Evolutionary conservation across 257 asterid genomes (phyloP), one percentile per base, ranked within the genome.

Genomic region (Scutellaria barbata): DNA sequence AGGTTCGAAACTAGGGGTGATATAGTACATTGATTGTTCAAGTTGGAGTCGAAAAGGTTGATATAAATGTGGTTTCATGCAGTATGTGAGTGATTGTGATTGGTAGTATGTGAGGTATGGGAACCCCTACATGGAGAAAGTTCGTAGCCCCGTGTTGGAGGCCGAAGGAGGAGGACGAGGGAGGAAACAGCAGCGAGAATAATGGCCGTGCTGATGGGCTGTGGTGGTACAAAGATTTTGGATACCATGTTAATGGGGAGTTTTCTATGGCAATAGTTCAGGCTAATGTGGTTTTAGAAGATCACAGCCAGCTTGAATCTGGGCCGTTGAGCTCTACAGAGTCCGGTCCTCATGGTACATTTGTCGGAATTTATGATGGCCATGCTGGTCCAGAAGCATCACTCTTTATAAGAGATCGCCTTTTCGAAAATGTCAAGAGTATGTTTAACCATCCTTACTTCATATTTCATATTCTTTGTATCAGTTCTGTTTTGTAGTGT

Each of bases 311-410:
- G 81, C 83, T 91, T 0, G 97, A 89, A 77, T 91, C 96, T 0
- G 97, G 96, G 35, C 76, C 89, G 3, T 37, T 91, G 92, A 89
- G 95, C 83, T 81, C 72, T n/a, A 22, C 52, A 10, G 88, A 83
- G 67, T 72, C 79, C 0, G 92, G 91, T 33, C 95, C 88, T 69
- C 76, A 78, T 61, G 97, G 97, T 50, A 87, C 97, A 35, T 91
- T 89, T 81, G 95, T 91, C 16, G 97, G 97, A 68, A 73, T 91
- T 72, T 91, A 91, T 73, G 96, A 91, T 65, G 97, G 97, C 60
- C 97, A 89, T 84, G 97, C 83, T 35, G 97, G 97, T 74, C 85
- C 95, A 0, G 96, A 89, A 42, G 86, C 91, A 71, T 73, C 97
- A 42, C 81, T 66, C n/a, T 91, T 91, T 68, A 74, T 87, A 63